A percentile compares a stretch with the other conserved stretches of the same genome.
Conservation (phyloP, 2,329 filamentous ascomycete genomes). For the Talaromyces amestolkiae region DNA sequence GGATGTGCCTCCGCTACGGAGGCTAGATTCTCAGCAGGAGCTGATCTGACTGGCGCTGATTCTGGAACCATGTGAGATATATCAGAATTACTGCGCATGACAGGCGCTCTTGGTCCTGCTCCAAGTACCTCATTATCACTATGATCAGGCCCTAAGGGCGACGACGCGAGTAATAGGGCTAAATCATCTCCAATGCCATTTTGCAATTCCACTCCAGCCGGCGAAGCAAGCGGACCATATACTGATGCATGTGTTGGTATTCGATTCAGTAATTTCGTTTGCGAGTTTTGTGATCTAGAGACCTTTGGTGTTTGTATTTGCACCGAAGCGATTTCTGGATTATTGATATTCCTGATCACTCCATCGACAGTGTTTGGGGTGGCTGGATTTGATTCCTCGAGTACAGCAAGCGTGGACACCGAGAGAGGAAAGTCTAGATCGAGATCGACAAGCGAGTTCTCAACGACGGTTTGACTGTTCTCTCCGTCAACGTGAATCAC, state of each 20-base stretch:
- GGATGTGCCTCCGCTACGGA: not conserved
- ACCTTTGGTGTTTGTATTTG: slow-evolving; percentile 5
- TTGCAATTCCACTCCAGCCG: slow-evolving; percentile 13
- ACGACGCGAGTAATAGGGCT: not conserved
- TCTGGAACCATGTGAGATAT: slow-evolving; percentile 12
- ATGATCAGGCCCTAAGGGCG: not conserved
- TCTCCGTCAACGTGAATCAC: slow-evolving; percentile 18
- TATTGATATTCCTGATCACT: not conserved
- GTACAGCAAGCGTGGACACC: slow-evolving; percentile 29
- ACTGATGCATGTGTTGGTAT: slow-evolving; percentile 18
- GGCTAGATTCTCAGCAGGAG: not conserved
- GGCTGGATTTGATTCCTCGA: slow-evolving; percentile 27
- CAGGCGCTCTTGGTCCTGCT: not conserved
- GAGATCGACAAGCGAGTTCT: slow-evolving; percentile 9
- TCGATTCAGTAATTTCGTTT: slow-evolving; percentile 8
- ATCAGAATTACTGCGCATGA: slow-evolving; percentile 18
- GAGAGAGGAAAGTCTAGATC: slow-evolving; percentile 30
- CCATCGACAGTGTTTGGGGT: not conserved
- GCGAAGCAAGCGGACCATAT: slow-evolving; percentile 14
- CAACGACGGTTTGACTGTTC: slow-evolving; percentile 8
- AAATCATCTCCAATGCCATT: not conserved
- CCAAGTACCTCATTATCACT: not conserved
- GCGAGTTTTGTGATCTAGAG: slow-evolving; percentile 10
- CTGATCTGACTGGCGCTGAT: not conserved
- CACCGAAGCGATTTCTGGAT: not conserved